Conservation (phyloP, 768 basidiomycete genomes). For the Leccinum truebloodii region DNA sequence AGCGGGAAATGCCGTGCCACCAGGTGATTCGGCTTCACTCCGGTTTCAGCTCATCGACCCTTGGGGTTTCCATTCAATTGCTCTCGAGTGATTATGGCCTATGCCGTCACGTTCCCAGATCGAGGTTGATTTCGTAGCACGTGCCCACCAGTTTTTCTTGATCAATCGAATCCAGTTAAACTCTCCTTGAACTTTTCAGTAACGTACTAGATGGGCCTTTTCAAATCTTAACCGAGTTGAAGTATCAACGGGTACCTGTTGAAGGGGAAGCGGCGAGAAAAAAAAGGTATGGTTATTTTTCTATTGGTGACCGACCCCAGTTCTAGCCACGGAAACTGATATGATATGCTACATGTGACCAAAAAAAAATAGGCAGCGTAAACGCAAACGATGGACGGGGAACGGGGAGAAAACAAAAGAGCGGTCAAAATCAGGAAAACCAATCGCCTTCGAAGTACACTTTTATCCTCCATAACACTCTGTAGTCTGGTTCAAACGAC, state of each 20-base stretch:
- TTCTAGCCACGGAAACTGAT: slow-evolving; percentile 12
- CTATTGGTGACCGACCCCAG: slow-evolving; percentile 16
- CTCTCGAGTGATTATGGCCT: not conserved
- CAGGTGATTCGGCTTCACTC: not conserved
- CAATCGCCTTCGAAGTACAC: slow-evolving; percentile 5
- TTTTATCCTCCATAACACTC: not conserved
- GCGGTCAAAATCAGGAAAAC: slow-evolving; percentile 4
- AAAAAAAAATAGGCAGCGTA: slow-evolving; percentile 6
- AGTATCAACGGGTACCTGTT: not conserved
- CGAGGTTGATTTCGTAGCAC: not conserved
- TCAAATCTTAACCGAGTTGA: not conserved
- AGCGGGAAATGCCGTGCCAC: not conserved
- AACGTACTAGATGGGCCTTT: not conserved
- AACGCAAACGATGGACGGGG: slow-evolving; percentile 1
- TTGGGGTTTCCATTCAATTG: not conserved
- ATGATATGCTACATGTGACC: slow-evolving; percentile 20
- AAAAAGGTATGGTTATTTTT: slow-evolving; percentile 4
- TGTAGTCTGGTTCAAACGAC: slow-evolving; percentile 15
- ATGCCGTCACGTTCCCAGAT: not conserved
- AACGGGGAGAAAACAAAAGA: not conserved
- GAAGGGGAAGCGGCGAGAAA: not conserved
- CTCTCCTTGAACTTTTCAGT: not conserved
- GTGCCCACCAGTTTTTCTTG: not conserved
- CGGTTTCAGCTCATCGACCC: not conserved
- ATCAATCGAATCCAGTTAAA: not conserved